Base-by-base conservation (phyloP, 2,329 filamentous ascomycete species). In the Aotearoamyces nothofagi region DNA sequence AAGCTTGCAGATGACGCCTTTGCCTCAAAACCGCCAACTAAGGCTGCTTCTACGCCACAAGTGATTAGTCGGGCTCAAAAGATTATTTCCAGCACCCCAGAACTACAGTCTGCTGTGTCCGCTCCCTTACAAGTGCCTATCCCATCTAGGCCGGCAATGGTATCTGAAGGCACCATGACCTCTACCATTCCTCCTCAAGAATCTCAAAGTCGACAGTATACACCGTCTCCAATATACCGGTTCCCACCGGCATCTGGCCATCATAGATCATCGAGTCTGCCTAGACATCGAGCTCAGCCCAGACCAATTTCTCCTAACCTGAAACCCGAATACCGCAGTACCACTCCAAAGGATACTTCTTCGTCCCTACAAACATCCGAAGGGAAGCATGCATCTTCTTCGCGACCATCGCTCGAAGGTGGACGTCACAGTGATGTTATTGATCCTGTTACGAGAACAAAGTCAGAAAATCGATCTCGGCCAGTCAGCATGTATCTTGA, bases 1-100 rank as follows among this genome's bases (percentile, higher is more conserved):
- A 78, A 77, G 22, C 56, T 93, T 27, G 83, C 80, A 3, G 84
- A 94, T 44, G 77, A 92, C 46, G 83, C 77, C 1, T 94, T 96
- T 52, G 70, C 66, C 10, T 55, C 61, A 17, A n/a, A n/a, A n/a
- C 58, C 24, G 8, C 22, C 17, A 33, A 14, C 33, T 16, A 19
- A 22, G 17, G 17, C 26, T 20, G 26, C 16, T 5, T 11, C 26
- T 5, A 3, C 15, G 12, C 11, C 10, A 14, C 24, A 26, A 15
- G 12, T n/a, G 9, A 26, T 15, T 11, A 74, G 68, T 44, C 62
- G 63, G 37, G 69, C 70, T n/a, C 69, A 69, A 24, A 61, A 66
- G 23, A 76, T 75, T 30, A 74, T 75, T 36, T 66, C 63, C 13
- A 71, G 56, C 35, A 72, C 69, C 22, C 70, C 70, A 3, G 69